These are phyloP conservation scores for Tolypocladium tropicale DNA, from an alignment of 2,329 filamentous ascomycete species.

Conservation along the genomic window DNA sequence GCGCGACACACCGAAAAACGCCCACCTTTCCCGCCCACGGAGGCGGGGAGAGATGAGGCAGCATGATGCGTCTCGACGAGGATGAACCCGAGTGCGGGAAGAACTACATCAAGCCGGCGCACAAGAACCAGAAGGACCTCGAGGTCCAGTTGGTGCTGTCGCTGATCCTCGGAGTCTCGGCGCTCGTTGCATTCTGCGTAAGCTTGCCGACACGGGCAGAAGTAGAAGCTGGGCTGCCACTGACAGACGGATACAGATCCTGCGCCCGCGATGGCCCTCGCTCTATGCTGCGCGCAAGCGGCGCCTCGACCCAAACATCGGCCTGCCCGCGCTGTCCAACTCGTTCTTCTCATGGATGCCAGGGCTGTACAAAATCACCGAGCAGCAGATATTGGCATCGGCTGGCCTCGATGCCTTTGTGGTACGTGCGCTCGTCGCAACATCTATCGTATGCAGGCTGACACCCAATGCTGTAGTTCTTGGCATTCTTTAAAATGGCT, in stretches of 20 bases:
- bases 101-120: conserved; percentile 13
- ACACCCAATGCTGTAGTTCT: conserved; percentile 42
- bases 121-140: conserved; percentile 29
- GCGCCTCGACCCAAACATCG: conserved; percentile 46
- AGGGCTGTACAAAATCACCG: conserved; percentile 70
- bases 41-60: conserved; percentile 1
- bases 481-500: conserved; percentile 93
- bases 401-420: conserved; percentile 94
- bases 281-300: conserved; percentile 85
- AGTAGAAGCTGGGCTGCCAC: not conserved
- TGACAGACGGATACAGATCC: conserved; percentile 41
- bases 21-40: not conserved
- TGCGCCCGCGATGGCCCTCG: conserved; percentile 84
- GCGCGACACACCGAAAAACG: not conserved
- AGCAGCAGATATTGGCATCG: conserved; percentile 80
- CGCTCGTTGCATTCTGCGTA: conserved; percentile 70
- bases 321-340: conserved; percentile 70
- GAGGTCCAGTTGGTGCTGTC: conserved; percentile 65
- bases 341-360: conserved; percentile 91
- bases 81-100: conserved; percentile 11
- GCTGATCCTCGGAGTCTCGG: conserved; percentile 54
- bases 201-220: conserved; percentile 15
- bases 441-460: conserved; percentile 2
- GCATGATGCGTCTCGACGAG: conserved; percentile 1
- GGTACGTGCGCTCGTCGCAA: conserved; percentile 32